These are phyloP conservation scores for Nigrograna mackinnonii DNA, from an alignment of 2,329 filamentous ascomycete species.

Conservation along the genomic window DNA sequence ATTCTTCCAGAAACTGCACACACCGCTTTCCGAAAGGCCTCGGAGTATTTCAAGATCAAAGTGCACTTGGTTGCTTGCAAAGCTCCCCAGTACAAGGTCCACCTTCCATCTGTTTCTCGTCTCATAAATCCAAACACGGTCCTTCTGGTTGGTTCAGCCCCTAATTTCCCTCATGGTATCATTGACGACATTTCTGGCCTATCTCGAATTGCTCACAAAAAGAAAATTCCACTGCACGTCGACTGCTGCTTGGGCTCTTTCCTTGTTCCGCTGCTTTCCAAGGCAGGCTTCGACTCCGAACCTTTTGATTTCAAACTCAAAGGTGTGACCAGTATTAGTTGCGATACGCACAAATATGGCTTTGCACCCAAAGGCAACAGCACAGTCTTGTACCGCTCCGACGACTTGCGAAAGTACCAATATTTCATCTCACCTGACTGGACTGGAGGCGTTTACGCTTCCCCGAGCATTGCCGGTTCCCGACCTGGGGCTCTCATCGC, in stretches of 20 bases:
- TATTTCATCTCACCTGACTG: slow-evolving; percentile 97
- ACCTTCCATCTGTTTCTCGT: slow-evolving; percentile 75
- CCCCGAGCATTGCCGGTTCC: slow-evolving; percentile 87
- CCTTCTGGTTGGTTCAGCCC: slow-evolving; percentile 89
- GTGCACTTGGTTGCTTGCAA: slow-evolving; percentile 86
- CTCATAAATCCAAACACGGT: slow-evolving; percentile 94
- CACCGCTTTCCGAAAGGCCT: slow-evolving; percentile 94
- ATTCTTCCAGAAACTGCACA: slow-evolving; percentile 94
- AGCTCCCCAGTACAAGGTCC: slow-evolving; percentile 81
- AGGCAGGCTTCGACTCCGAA: slow-evolving; percentile 87
- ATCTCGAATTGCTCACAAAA: slow-evolving; percentile 78
- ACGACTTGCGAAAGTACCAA: slow-evolving; percentile 80
- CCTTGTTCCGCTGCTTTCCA: slow-evolving; percentile 86
- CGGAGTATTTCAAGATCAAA: slow-evolving; percentile 96
- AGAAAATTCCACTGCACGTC: slow-evolving; percentile 86
- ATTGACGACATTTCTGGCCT: slow-evolving; percentile 91
- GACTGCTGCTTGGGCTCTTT: slow-evolving; percentile 98
- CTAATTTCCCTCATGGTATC: slow-evolving; percentile 98
- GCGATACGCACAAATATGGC: slow-evolving; percentile 98
- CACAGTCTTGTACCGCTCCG: slow-evolving; percentile 85
- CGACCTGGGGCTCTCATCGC: slow-evolving; percentile 93
- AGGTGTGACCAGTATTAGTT: slow-evolving; percentile 93
- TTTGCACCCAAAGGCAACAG: slow-evolving; percentile 98
- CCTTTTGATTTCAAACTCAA: slow-evolving; percentile 93
- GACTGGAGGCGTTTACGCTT: slow-evolving; percentile 95